Evolutionary conservation across 768 basidiomycete species (phyloP).

Genomic region (Boletus rex-veris): DNA sequence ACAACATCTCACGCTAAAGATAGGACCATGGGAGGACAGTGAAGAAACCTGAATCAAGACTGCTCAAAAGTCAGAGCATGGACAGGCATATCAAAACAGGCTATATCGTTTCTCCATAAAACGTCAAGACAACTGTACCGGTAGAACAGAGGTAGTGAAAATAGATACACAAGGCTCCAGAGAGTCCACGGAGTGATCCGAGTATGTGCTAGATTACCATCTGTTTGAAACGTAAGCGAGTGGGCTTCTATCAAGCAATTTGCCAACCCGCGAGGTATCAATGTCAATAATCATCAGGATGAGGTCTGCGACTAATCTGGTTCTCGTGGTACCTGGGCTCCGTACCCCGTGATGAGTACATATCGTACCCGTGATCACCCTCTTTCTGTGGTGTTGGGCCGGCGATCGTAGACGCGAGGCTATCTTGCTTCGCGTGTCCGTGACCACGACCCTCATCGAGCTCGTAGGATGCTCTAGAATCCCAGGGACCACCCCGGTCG

Average conservation of each 20-base stretch:
- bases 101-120: slow-evolving; percentile 1
- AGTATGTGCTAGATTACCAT: background rate
- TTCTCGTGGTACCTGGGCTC: slow-evolving; percentile 33
- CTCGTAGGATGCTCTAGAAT: slow-evolving; percentile 51
- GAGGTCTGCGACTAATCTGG: slow-evolving; percentile 32
- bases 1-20: slow-evolving; percentile 18
- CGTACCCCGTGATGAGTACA: slow-evolving; percentile 23
- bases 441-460: slow-evolving; percentile 36
- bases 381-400: slow-evolving; percentile 48
- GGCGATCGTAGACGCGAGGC: slow-evolving; percentile 57
- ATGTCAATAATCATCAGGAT: slow-evolving; percentile 44
- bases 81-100: background rate
- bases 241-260: background rate
- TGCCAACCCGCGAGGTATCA: slow-evolving; percentile 1
- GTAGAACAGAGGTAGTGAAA: background rate
- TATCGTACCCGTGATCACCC: slow-evolving; percentile 29
- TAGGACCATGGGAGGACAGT: slow-evolving; percentile 30
- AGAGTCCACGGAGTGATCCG: slow-evolving; percentile 9
- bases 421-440: slow-evolving; percentile 52
- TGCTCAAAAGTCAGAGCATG: background rate
- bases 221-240: background rate
- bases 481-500: slow-evolving; percentile 68
- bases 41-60: slow-evolving; percentile 9
- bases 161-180: slow-evolving; percentile 1
- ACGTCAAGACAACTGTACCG: background rate